Conservation (phyloP, 805 yeast genomes). For the Pichia gijzeniarum region DNA sequence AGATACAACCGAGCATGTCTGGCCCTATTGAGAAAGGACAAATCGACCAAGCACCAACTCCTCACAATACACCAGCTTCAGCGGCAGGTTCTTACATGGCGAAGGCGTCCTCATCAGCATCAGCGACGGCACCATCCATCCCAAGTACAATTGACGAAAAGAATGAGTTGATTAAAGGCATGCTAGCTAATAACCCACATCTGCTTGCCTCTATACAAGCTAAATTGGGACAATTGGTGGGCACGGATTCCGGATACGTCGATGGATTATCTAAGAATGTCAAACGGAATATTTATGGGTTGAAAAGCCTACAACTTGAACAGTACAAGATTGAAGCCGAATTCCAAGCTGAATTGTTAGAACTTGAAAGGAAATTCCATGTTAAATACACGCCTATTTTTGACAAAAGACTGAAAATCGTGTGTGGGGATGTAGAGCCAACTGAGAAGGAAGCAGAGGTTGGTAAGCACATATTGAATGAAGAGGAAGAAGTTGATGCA, state of each 20-base stretch:
- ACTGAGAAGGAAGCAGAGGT: constrained; percentile 66
- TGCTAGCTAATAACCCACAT: constrained; percentile 62
- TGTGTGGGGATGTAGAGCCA: constrained; percentile 73
- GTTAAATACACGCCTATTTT: constrained; percentile 70
- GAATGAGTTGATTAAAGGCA: constrained; percentile 33
- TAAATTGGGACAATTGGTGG: constrained; percentile 75
- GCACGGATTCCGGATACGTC: constrained; percentile 82
- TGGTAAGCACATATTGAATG: constrained; percentile 67
- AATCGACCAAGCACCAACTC: constrained; percentile 71
- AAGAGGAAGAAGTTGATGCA: constrained; percentile 25
- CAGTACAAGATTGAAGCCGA: constrained; percentile 83
- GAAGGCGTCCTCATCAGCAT: constrained; percentile 39
- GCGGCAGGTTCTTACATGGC: constrained; percentile 64
- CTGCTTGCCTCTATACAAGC: constrained; percentile 85
- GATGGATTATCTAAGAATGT: constrained; percentile 66
- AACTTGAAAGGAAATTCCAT: constrained; percentile 75
- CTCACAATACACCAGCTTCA: constrained; percentile 96
- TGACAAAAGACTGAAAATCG: constrained; percentile 62
- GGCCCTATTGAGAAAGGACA: constrained; percentile 4
- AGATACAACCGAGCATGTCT: background rate
- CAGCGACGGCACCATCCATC: constrained; percentile 49
- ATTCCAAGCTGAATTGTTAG: constrained; percentile 83
- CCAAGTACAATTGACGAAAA: constrained; percentile 73
- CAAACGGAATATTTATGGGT: constrained; percentile 69
- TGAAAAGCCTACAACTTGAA: constrained; percentile 73